Conservation (phyloP, 176 grass and related monocot genomes). For the Zea mays region DNA sequence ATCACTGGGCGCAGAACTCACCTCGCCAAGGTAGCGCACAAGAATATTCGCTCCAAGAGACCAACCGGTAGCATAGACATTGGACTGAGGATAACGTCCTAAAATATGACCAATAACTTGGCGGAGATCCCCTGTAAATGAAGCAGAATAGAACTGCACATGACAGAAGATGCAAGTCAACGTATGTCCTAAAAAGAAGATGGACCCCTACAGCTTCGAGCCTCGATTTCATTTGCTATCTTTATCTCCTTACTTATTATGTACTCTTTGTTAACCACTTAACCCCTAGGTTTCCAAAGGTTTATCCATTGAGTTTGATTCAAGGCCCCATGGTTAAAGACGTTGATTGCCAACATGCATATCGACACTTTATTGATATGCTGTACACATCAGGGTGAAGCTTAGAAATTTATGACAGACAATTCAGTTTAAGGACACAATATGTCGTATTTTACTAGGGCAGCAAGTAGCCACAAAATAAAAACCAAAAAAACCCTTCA, state of each 20-base stretch:
- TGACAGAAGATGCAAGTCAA: conserved; percentile 36
- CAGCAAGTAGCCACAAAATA: background rate
- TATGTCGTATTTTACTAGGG: background rate
- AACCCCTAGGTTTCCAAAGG: conserved; percentile 14
- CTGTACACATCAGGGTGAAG: background rate
- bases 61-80: conserved; percentile 87
- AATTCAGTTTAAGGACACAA: conserved; percentile 19
- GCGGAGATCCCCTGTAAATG: conserved; percentile 86
- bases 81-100: conserved; percentile 58
- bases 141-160: conserved; percentile 88
- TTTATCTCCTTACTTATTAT: conserved; percentile 4
- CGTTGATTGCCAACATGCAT: background rate
- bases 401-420: conserved; percentile 1
- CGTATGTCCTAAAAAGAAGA: background rate
- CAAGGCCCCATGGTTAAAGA: conserved; percentile 16
- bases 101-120: conserved; percentile 69
- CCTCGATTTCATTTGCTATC: background rate
- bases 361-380: background rate
- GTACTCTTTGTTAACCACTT: background rate
- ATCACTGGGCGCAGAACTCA: conserved; percentile 30
- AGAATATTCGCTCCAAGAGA: conserved; percentile 99
- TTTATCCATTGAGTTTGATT: background rate
- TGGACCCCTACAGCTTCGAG: background rate
- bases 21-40: conserved; percentile 93
- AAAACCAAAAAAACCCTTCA: background rate